Evolutionary conservation across 176 grass and related monocot species (phyloP), one percentile per base, ranked within the genome.

Genomic region (Dendrocalamus sinicus): DNA sequence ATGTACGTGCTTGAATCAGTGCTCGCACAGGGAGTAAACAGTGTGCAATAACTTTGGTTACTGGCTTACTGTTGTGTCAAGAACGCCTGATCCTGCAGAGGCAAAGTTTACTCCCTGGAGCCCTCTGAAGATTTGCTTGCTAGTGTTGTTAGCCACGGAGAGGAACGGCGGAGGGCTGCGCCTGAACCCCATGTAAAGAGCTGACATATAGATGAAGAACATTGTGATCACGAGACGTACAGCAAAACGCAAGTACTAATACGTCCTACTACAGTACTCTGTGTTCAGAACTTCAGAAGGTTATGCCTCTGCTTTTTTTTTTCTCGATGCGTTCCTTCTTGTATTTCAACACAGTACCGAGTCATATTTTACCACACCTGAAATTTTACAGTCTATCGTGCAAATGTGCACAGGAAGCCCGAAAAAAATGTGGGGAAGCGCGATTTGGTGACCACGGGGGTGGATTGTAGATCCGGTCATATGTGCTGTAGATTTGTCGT

Each of bases 81-180:
- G 88, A 85, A 99, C 67, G 86, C 96, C 96, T 24, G 96, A 99
- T 85, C 96, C 96, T 50, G 91, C 96, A 26, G 96, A 96, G 47
- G 96, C 96, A n/a, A 99, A 99, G 90, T 99, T 99, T 11, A 62
- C 87, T 60, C 96, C 96, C 63, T 76, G 83, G 14, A 86, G 67
- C 13, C 96, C 93, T 58, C 79, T 77, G 22, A 86, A 50, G 43
- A 92, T 81, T 41, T 84, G 90, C 20, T 62, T 80, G 79, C 87
- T 90, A 48, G 78, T 91, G 23, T 84, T 92, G 80, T 92, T 90
- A 5, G 81, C 68, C 50, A 96, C 78, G n/a, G 89, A 93, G 77
- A 96, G 92, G 83, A 77, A 99, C 9, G 96, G 67, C 23, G 90
- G 96, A 0, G 96, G 96, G 48, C 96, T 99, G 75, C 93, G 86